Conservation (phyloP, 768 basidiomycete genomes). For the Kondoa subrosea region DNA sequence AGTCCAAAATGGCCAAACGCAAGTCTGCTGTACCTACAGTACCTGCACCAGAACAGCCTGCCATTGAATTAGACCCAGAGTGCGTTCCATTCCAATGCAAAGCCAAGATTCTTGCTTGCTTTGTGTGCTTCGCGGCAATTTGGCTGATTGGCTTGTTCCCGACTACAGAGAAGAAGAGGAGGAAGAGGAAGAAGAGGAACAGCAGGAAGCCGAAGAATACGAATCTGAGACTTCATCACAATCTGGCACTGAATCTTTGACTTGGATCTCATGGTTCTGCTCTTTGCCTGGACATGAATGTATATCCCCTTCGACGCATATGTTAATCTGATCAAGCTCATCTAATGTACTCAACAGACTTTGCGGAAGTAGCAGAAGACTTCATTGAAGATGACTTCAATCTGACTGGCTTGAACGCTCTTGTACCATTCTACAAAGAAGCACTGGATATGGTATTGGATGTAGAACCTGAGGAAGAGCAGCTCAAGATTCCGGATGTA, state of each 20-base stretch:
- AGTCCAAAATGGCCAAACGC: too few species aligned
- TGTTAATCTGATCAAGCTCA: neutral
- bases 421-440: conserved; percentile 99
- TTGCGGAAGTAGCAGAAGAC: conserved; percentile 38
- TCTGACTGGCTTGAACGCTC: conserved; percentile 78
- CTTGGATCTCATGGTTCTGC: conserved; percentile 95
- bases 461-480: conserved; percentile 88
- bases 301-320: conserved; percentile 2
- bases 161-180: conserved; percentile 24
- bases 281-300: conserved; percentile 46
- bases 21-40: too few species aligned
- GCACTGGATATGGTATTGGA: conserved; percentile 99
- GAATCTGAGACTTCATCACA: too few species aligned
- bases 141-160: too few species aligned
- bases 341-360: conserved; percentile 17
- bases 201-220: conserved; percentile 20
- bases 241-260: conserved; percentile 38
- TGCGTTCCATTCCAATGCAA: too few species aligned
- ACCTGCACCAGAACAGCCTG: too few species aligned
- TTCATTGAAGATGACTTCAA: conserved; percentile 99
- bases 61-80: too few species aligned
- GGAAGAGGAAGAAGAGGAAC: conserved; percentile 22
- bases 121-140: too few species aligned
- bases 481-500: conserved; percentile 90
- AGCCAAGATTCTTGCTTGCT: too few species aligned